phyloP scores from a whole-genome alignment of 1,284 basidiomycete species.

The Tranzscheliella williamsii region DNA sequence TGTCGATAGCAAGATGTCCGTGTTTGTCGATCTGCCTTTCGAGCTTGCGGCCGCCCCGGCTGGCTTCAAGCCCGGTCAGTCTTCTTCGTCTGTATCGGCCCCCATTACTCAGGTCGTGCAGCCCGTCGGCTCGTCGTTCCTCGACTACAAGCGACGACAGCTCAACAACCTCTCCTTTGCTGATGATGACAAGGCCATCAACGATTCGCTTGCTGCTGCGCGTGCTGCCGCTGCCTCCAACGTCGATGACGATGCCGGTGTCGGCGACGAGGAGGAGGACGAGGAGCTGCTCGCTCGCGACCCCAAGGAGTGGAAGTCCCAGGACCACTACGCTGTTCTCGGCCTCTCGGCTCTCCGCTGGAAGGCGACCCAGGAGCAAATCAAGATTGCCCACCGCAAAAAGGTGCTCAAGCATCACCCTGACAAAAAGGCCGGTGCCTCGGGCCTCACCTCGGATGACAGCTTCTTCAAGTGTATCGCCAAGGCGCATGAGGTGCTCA shows the following conservation, averaged over 20 bases:
- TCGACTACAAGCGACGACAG: slow-evolving; percentile 52
- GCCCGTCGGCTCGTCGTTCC: slow-evolving; percentile 55
- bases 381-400: slow-evolving; percentile 97
- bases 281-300: slow-evolving; percentile 75
- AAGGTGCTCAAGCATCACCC: slow-evolving; percentile 99
- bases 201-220: slow-evolving; percentile 33
- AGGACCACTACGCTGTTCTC: slow-evolving; percentile 96
- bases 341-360: slow-evolving; percentile 88
- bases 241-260: slow-evolving; percentile 77
- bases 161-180: slow-evolving; percentile 53
- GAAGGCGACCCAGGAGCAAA: slow-evolving; percentile 85
- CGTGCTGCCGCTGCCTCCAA: slow-evolving; percentile 69
- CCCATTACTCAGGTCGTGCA: slow-evolving; percentile 39
- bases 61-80: slow-evolving; percentile 50
- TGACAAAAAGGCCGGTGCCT: slow-evolving; percentile 86
- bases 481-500: slow-evolving; percentile 91
- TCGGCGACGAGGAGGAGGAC: slow-evolving; percentile 87
- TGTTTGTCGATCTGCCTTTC: slow-evolving; percentile 50
- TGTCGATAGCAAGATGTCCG: too few species aligned
- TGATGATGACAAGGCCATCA: slow-evolving; percentile 52
- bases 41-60: slow-evolving; percentile 52
- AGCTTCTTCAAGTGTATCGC: slow-evolving; percentile 99
- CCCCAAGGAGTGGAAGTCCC: slow-evolving; percentile 99
- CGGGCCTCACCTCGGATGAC: slow-evolving; percentile 84
- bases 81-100: slow-evolving; percentile 43